phyloP scores from a whole-genome alignment of 1,139 yeast species.

The Kluyveromyces sp. region DNA sequence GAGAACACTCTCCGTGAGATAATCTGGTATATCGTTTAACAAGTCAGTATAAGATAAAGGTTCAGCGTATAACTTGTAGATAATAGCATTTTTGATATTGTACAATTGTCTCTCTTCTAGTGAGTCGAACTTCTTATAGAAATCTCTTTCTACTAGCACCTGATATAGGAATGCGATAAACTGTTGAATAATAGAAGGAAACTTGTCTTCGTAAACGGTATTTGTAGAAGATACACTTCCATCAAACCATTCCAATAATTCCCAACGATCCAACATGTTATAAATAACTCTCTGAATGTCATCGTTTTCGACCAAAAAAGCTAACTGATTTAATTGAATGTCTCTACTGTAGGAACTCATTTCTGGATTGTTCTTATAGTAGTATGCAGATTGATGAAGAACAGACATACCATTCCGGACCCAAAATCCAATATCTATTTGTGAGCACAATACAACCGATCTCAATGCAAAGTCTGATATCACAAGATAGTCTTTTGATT shows the following conservation, averaged over 20 bases:
- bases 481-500: conserved; percentile 32
- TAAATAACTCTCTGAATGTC: conserved; percentile 34
- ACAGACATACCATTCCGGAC: conserved; percentile 55
- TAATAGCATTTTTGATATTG: conserved; percentile 34
- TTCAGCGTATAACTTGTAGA: conserved; percentile 43
- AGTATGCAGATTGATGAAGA: conserved; percentile 38
- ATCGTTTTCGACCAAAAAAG: conserved; percentile 41
- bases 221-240: conserved; percentile 32
- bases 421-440: conserved; percentile 55
- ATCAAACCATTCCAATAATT: conserved; percentile 45
- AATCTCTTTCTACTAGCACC: conserved; percentile 46
- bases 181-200: conserved; percentile 43
- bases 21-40: conserved; percentile 34
- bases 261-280: conserved; percentile 57
- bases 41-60: conserved; percentile 50
- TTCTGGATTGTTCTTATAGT: conserved; percentile 31
- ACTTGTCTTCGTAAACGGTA: conserved; percentile 54
- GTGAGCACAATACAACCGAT: conserved; percentile 49
- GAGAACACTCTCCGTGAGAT: conserved; percentile 31
- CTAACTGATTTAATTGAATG: conserved; percentile 50
- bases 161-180: conserved; percentile 50
- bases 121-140: conserved; percentile 33
- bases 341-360: conserved; percentile 40
- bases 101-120: conserved; percentile 25
- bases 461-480: conserved; percentile 53